Conservation (phyloP, 768 basidiomycete genomes). For the Amanita subjunquillea region DNA sequence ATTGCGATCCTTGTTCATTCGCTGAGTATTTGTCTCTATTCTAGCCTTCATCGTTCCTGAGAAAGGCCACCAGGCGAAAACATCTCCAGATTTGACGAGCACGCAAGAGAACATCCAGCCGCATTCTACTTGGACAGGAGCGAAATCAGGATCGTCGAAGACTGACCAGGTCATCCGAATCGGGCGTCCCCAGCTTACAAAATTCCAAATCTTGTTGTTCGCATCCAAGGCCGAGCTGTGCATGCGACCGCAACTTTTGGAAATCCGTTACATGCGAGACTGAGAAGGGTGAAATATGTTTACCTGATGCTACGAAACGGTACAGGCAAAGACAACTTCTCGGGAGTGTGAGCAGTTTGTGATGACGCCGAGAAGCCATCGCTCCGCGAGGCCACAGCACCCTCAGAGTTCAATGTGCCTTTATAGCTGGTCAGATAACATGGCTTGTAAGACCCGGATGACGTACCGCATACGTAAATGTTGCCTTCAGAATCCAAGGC, state of each 20-base stretch:
- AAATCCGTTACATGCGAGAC: background rate
- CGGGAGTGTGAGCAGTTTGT: constrained; percentile 41
- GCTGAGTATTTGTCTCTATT: constrained; percentile 26
- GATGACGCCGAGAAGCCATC: constrained; percentile 50
- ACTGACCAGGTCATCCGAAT: constrained; percentile 46
- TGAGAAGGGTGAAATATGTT: constrained; percentile 1
- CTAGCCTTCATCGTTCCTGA: constrained; percentile 27
- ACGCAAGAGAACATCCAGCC: constrained; percentile 76
- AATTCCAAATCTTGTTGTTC: constrained; percentile 57
- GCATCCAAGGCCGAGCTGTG: constrained; percentile 62
- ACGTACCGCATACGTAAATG: constrained; percentile 75
- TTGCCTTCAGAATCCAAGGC: constrained; percentile 69
- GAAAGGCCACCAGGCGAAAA: constrained; percentile 70
- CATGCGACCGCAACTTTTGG: constrained; percentile 61
- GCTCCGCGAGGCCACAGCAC: constrained; percentile 20
- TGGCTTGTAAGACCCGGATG: background rate
- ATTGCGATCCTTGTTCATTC: constrained; percentile 33
- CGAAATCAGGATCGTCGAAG: constrained; percentile 32
- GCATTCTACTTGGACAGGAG: constrained; percentile 55
- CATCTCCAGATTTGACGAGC: constrained; percentile 61
- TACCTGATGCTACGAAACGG: constrained; percentile 60
- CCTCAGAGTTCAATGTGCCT: constrained; percentile 54
- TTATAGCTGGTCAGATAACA: constrained; percentile 2
- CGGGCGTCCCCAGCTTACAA: constrained; percentile 70
- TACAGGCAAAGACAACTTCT: constrained; percentile 47